Conservation (phyloP, 2,329 filamentous ascomycete genomes). For the Talaromyces sp. region DNA sequence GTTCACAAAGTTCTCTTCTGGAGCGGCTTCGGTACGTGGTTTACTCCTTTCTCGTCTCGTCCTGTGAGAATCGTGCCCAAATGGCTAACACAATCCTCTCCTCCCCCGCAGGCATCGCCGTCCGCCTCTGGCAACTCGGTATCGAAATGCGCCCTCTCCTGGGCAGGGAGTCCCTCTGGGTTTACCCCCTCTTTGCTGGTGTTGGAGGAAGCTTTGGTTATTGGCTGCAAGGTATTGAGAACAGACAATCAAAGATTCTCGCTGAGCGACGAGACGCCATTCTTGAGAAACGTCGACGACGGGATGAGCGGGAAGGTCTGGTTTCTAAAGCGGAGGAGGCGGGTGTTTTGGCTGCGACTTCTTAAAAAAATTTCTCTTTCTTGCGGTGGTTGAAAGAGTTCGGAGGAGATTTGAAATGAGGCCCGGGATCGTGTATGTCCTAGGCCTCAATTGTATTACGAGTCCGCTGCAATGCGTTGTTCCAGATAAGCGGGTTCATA, state of each 20-base stretch:
- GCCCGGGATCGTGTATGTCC: background rate
- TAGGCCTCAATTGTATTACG: background rate
- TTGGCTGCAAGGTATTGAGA: conserved; percentile 89
- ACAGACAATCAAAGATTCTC: conserved; percentile 71
- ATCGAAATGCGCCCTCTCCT: conserved; percentile 98
- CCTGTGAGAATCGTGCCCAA: background rate
- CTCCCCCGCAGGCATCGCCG: conserved; percentile 73
- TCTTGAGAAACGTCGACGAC: conserved; percentile 82
- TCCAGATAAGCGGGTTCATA: conserved; percentile 4
- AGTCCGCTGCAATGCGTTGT: background rate
- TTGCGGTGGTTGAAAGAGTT: background rate
- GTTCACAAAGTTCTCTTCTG: conserved; percentile 51
- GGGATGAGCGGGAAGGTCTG: conserved; percentile 60
- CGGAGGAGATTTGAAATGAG: background rate
- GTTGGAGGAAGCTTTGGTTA: conserved; percentile 91
- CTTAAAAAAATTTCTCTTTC: conserved; percentile 24
- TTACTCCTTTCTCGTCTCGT: background rate
- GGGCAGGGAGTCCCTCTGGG: conserved; percentile 77
- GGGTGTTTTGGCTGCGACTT: conserved; percentile 32
- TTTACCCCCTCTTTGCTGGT: conserved; percentile 81
- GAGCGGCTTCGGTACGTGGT: conserved; percentile 73
- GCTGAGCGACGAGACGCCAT: conserved; percentile 72
- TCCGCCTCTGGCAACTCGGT: conserved; percentile 92
- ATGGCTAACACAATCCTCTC: conserved; percentile 9
- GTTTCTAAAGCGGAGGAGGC: conserved; percentile 31